phyloP scores from a whole-genome alignment of 2,329 filamentous ascomycete species.

The Sporothrix luriei region DNA sequence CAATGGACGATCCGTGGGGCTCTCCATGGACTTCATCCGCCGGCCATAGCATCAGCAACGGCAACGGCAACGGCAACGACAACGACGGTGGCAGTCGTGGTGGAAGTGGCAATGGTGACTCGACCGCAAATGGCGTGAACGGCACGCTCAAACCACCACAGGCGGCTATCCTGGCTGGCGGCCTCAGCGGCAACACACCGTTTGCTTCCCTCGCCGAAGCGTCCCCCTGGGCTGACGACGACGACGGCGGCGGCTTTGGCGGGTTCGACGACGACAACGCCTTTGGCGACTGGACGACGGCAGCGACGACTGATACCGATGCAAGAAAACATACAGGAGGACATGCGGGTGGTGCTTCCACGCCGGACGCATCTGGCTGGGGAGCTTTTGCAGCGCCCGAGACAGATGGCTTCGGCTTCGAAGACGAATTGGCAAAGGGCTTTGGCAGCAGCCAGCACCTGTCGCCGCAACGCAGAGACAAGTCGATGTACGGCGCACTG shows the following conservation, averaged over 20 bases:
- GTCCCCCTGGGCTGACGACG: slow-evolving; percentile 50
- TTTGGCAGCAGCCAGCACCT: slow-evolving; percentile 31
- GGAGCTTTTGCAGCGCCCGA: not conserved
- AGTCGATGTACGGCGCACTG: slow-evolving; percentile 31
- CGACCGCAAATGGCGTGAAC: not conserved
- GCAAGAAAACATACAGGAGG: not conserved
- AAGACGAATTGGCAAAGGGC: not conserved
- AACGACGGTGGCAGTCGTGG: not conserved
- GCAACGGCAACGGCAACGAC: slow-evolving; percentile 23
- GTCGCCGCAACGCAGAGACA: slow-evolving; percentile 42
- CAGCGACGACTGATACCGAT: not conserved
- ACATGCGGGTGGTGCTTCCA: not conserved
- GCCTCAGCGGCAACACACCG: slow-evolving; percentile 40
- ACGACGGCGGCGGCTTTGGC: slow-evolving; percentile 37
- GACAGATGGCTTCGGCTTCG: slow-evolving; percentile 24
- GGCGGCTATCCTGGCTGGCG: slow-evolving; percentile 47
- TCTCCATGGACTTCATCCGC: slow-evolving; percentile 58
- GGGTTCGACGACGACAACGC: slow-evolving; percentile 43
- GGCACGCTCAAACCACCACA: slow-evolving; percentile 46
- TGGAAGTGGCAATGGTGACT: not conserved
- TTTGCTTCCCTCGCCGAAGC: slow-evolving; percentile 33
- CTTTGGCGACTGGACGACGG: slow-evolving; percentile 46
- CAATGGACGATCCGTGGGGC: slow-evolving; percentile 66
- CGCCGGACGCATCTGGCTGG: slow-evolving; percentile 1
- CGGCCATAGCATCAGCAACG: slow-evolving; percentile 41